Evolutionary conservation across 352 stramenopile species (phyloP), one percentile per base, ranked within the genome.

Genomic region (Phytopythium delawarense): DNA sequence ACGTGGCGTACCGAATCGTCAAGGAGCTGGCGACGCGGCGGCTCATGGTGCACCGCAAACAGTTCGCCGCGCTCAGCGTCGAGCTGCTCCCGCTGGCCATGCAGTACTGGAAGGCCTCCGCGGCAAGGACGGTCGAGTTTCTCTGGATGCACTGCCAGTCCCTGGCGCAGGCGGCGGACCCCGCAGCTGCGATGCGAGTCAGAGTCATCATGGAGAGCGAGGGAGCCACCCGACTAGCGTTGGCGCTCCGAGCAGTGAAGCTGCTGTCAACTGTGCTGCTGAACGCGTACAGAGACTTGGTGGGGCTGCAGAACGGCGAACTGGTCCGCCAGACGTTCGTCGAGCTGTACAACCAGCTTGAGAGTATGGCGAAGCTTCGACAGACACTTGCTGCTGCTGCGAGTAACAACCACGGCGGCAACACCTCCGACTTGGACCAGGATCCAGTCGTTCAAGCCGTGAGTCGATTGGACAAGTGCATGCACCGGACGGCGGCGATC

Each of bases 41-140:
- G n/a, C 78, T 96, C 44, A 80, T 93, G 78, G 59, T 81, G 44
- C 84, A 96, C 54, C 85, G 86, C 60, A 93, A 92, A 62, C 79
- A 92, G 59, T 94, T 94, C 52, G 79, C 82, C 2, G 61, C 78
- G 51, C 70, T 96, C 28, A 87, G 76, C 49, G 77, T 92, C 15
- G 75, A 91, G 54, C 45, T 92, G 9, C 62, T 92, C 32, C 78
- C 83, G 15, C 50, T 87, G 7, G 35, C 89, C 49, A 62, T 87
- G 21, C 79, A 82, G 64, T 81, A 84, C 62, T 94, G 85, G 85
- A 71, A 67, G n/a, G 51, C 46, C 1, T 60, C 61, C 7, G 69
- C 74, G 1, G 64, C 70, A 18, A 60, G 72, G 37, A 55, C 78
- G 3, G 79, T 70, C 23, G 69, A 71, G 32, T 64, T 78, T 30